Evolutionary conservation across 1,284 basidiomycete genomes (phyloP).

Genomic region (Wallemia hederae): DNA sequence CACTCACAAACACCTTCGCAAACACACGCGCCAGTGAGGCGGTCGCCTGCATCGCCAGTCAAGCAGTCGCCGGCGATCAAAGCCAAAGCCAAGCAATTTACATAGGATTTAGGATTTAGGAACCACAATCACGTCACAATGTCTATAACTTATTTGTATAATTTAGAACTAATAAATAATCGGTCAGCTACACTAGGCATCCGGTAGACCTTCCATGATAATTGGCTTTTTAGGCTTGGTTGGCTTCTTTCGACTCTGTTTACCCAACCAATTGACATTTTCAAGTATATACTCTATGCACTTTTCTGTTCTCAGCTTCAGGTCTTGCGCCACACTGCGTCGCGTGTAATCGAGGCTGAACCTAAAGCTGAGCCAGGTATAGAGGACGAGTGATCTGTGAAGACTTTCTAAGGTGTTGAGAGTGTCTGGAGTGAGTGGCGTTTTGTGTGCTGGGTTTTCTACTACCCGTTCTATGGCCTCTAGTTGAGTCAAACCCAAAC

Average conservation of each 20-base stretch:
- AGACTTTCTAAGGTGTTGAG: conserved; percentile 37
- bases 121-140: not conserved
- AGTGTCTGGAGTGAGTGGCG: conserved; percentile 11
- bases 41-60: not conserved
- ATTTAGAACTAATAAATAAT: no score
- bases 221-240: not conserved
- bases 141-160: not conserved
- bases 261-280: not conserved
- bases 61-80: not conserved
- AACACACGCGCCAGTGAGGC: not conserved
- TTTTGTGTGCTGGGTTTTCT: conserved; percentile 4
- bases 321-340: not conserved
- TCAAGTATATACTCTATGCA: not conserved
- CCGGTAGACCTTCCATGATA: not conserved
- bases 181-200: not conserved
- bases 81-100: not conserved
- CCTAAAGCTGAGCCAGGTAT: conserved; percentile 67
- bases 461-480: conserved; percentile 19
- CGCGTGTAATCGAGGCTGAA: conserved; percentile 23
- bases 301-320: not conserved
- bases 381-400: conserved; percentile 52
- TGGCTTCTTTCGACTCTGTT: not conserved
- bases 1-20: not conserved
- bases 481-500: conserved; percentile 21
- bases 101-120: no score